Conservation (phyloP, 768 basidiomycete species). For the Paxillus rubicundulus region DNA sequence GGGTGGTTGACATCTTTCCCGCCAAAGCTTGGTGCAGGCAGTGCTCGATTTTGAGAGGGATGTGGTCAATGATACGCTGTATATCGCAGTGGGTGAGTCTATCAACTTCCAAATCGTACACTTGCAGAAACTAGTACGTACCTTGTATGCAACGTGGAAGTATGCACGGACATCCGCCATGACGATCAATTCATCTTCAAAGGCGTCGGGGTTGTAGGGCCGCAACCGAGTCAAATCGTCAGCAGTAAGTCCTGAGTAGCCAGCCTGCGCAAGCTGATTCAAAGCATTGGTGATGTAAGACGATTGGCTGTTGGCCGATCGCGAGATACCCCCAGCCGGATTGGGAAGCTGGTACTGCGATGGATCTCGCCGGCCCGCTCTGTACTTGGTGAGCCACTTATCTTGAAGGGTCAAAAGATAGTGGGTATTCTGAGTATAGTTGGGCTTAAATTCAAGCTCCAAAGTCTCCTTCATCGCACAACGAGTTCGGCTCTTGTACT, state of each 20-base stretch:
- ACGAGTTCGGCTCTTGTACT: constrained; percentile 21
- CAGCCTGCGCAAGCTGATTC: constrained; percentile 27
- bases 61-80: constrained; percentile 54
- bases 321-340: no score
- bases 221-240: constrained; percentile 28
- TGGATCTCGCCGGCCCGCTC: constrained; percentile 7
- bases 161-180: constrained; percentile 58
- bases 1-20: constrained; percentile 30
- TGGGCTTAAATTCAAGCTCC: constrained; percentile 37
- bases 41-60: constrained; percentile 50
- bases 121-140: constrained; percentile 18
- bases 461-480: constrained; percentile 33
- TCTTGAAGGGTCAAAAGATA: constrained; percentile 20
- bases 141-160: constrained; percentile 55
- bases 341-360: neutral
- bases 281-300: no score
- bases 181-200: constrained; percentile 44
- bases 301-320: no score
- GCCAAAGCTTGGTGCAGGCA: constrained; percentile 42
- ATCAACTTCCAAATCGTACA: neutral
- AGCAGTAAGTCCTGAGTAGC: constrained; percentile 20
- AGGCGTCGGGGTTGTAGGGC: constrained; percentile 21
- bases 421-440: constrained; percentile 37
- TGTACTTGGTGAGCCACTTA: constrained; percentile 27
- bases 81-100: neutral